Percentiles rank a stretch among this genome's conserved stretches.
These are phyloP conservation scores for Chlamydomonas sp. DNA, from an alignment of 139 green algal genomes.

Conservation along the genomic window DNA sequence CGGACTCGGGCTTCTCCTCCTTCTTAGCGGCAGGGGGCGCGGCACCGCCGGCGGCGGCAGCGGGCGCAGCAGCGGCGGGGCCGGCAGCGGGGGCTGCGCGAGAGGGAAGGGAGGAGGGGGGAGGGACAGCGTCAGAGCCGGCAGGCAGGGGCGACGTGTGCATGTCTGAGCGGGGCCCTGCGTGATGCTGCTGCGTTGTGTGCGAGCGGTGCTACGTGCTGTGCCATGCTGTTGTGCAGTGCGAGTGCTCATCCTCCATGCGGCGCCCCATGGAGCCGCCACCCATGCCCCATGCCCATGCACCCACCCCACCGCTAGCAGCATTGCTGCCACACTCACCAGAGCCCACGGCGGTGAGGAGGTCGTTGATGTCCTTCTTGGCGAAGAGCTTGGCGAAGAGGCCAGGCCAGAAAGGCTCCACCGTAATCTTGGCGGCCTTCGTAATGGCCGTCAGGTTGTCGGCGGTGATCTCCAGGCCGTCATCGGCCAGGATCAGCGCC, in stretches of 20 bases:
- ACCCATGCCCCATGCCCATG: not conserved
- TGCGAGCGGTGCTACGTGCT: not conserved
- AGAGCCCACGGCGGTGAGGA: constrained; percentile 93
- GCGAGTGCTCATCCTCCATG: not conserved
- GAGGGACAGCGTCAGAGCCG: too few species aligned
- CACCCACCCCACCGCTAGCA: not conserved
- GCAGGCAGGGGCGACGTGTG: too few species aligned
- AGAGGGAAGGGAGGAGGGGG: not conserved
- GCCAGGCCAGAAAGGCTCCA: constrained; percentile 94
- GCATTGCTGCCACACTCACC: not conserved
- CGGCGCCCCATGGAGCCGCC: not conserved
- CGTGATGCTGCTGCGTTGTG: too few species aligned
- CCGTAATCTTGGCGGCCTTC: constrained; percentile 56
- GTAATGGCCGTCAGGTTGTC: constrained; percentile 90
- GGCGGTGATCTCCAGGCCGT: constrained; percentile 84
- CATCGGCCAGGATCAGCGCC: constrained; percentile 92
- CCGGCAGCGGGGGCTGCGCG: constrained; percentile 17
- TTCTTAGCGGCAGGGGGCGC: constrained; percentile 57
- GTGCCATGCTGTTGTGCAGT: not conserved
- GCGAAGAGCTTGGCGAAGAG: constrained; percentile 96
- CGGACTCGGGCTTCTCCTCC: constrained; percentile 75
- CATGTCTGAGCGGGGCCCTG: too few species aligned
- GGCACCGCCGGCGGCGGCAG: constrained; percentile 51
- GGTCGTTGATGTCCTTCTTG: constrained; percentile 87
- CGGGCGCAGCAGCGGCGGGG: constrained; percentile 46